A percentile compares a stretch with the other conserved stretches of the same genome.
Evolutionary conservation across 495 filamentous ascomycete genomes (phyloP).

Genomic region (Aspergillus cavernicola): DNA sequence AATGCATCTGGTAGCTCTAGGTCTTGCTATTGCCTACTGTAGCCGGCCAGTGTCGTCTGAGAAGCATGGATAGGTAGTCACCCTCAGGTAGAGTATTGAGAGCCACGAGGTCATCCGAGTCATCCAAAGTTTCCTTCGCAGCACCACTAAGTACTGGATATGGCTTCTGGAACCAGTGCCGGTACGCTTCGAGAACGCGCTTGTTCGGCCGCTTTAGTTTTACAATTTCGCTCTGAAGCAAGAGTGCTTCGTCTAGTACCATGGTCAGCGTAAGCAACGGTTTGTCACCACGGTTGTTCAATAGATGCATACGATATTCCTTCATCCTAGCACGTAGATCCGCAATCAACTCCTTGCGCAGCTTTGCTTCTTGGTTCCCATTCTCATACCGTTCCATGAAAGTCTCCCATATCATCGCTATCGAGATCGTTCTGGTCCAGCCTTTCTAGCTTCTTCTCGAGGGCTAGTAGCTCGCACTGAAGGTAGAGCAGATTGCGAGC

Average conservation of each 20-base stretch:
- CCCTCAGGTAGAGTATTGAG: neutral
- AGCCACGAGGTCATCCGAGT: neutral
- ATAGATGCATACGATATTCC: neutral
- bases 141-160: neutral
- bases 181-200: neutral
- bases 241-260: neutral
- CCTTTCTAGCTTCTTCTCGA: neutral
- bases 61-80: neutral
- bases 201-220: neutral
- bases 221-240: neutral
- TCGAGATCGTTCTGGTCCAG: neutral
- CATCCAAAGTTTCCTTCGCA: neutral
- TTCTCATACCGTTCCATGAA: neutral
- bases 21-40: neutral
- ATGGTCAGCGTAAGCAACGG: neutral
- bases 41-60: neutral
- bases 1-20: neutral
- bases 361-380: neutral
- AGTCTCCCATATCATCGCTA: neutral
- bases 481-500: neutral
- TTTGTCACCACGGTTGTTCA: neutral
- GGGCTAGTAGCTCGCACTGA: neutral
- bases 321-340: neutral
- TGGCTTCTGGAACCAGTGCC: neutral
- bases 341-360: neutral